phyloP scores from a whole-genome alignment of 2,329 filamentous ascomycete genomes.

The Beauveria sp. region DNA sequence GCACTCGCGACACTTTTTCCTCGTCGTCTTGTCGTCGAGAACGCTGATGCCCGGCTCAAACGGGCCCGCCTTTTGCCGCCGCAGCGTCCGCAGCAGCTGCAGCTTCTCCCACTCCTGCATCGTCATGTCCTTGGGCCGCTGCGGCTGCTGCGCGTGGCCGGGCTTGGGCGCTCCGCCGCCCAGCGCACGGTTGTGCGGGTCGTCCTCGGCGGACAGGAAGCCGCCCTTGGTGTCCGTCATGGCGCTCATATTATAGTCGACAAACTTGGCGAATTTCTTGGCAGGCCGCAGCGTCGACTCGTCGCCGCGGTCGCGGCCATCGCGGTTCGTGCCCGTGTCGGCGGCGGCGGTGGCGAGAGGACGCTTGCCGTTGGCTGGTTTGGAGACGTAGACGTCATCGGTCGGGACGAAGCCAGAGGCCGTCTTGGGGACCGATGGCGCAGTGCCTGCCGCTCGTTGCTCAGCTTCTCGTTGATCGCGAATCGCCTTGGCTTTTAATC shows the following conservation, averaged over 20 bases:
- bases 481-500: constrained; percentile 81
- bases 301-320: constrained; percentile 50
- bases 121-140: constrained; percentile 81
- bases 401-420: constrained; percentile 67
- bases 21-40: constrained; percentile 52
- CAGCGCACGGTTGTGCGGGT: constrained; percentile 77
- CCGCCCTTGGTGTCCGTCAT: constrained; percentile 98
- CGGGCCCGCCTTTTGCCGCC: constrained; percentile 67
- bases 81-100: constrained; percentile 65
- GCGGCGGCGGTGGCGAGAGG: constrained; percentile 42
- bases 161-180: constrained; percentile 31
- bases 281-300: constrained; percentile 60
- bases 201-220: constrained; percentile 84
- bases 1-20: constrained; percentile 80
- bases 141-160: constrained; percentile 45
- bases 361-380: constrained; percentile 53
- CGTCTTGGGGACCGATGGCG: constrained; percentile 37
- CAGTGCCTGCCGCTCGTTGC: constrained; percentile 36
- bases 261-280: constrained; percentile 84
- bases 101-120: constrained; percentile 84
- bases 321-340: constrained; percentile 55
- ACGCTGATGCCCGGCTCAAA: constrained; percentile 87
- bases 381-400: constrained; percentile 50
- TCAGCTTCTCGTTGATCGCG: constrained; percentile 66
- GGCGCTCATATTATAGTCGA: constrained; percentile 95